Conservation (phyloP, 202 grass and related monocot genomes). For the Digitaria exilis region DNA sequence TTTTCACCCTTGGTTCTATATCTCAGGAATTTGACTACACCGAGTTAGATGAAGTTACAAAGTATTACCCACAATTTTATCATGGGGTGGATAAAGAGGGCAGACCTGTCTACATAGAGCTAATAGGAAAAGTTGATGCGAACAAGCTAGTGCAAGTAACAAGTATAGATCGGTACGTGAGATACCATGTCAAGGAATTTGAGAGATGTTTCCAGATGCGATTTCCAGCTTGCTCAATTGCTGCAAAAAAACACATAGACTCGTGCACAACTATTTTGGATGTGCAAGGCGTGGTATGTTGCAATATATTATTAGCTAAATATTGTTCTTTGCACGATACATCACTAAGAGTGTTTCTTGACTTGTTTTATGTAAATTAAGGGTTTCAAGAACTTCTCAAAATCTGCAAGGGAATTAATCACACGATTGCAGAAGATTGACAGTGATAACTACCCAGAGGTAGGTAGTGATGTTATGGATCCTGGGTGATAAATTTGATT, state of each 20-base stretch:
- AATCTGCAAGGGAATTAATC: slow-evolving; percentile 88
- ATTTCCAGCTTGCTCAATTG: slow-evolving; percentile 90
- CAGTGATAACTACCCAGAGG: slow-evolving; percentile 96
- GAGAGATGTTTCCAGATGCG: slow-evolving; percentile 79
- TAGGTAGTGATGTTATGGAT: slow-evolving; percentile 32
- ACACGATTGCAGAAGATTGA: slow-evolving; percentile 88
- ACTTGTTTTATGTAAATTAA: slow-evolving; percentile 45
- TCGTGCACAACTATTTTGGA: slow-evolving; percentile 91
- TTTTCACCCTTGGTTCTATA: neutral
- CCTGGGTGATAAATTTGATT: slow-evolving; percentile 11
- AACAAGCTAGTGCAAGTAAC: slow-evolving; percentile 92
- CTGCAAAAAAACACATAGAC: slow-evolving; percentile 77
- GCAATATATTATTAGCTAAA: neutral
- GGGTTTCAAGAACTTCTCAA: slow-evolving; percentile 97
- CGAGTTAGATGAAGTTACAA: slow-evolving; percentile 71
- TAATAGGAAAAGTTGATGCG: slow-evolving; percentile 88
- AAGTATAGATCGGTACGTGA: slow-evolving; percentile 88
- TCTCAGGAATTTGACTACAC: slow-evolving; percentile 88
- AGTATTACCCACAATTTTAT: slow-evolving; percentile 97
- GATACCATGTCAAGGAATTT: slow-evolving; percentile 95
- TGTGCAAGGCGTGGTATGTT: slow-evolving; percentile 92
- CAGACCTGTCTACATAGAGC: slow-evolving; percentile 91
- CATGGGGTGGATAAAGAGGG: slow-evolving; percentile 99
- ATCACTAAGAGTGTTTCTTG: slow-evolving; percentile 22
- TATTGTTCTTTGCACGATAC: slow-evolving; percentile 7